Percentiles rank a stretch among this genome's conserved stretches.
phyloP scores from a whole-genome alignment of 345 rosid species.

The Populus simonii region DNA sequence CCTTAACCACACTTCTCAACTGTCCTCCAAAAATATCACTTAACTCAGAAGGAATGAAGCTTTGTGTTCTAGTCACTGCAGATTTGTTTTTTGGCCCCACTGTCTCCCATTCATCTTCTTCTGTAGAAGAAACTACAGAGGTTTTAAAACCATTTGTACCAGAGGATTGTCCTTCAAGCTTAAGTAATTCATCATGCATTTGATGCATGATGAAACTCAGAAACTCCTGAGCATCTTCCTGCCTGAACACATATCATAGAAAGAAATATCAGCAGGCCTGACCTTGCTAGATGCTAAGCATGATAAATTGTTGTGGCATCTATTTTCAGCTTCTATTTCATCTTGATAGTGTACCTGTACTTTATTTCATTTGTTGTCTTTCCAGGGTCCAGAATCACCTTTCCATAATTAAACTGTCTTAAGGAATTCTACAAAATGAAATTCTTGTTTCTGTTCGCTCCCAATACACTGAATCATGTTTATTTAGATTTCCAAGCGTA shows the following conservation, averaged over 20 bases:
- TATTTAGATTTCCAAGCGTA: too few relatives aligned
- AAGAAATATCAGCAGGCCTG: background rate
- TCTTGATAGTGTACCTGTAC: too few relatives aligned
- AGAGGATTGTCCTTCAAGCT: conserved; percentile 51
- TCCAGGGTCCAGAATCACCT: too few relatives aligned
- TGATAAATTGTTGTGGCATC: too few relatives aligned
- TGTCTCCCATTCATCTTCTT: conserved; percentile 95
- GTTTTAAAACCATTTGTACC: conserved; percentile 35
- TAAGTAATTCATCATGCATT: conserved; percentile 85
- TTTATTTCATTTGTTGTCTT: too few relatives aligned
- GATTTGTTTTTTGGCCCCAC: conserved; percentile 92
- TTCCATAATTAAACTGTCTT: too few relatives aligned
- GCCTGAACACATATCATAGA: conserved; percentile 48
- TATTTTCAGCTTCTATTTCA: too few relatives aligned
- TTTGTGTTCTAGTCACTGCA: conserved; percentile 85
- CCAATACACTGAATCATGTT: too few relatives aligned
- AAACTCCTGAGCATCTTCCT: conserved; percentile 99
- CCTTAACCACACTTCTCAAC: conserved; percentile 75
- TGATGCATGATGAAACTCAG: conserved; percentile 85
- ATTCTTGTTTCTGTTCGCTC: too few relatives aligned
- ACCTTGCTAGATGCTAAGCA: background rate
- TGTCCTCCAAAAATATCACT: conserved; percentile 89
- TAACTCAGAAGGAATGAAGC: conserved; percentile 65
- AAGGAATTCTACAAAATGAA: too few relatives aligned
- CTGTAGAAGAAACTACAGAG: conserved; percentile 53